Percentiles rank a stretch among this genome's conserved stretches.
Conservation (phyloP, 225 moss, liverwort and hornwort species). For the Takakia lepidozioides region DNA sequence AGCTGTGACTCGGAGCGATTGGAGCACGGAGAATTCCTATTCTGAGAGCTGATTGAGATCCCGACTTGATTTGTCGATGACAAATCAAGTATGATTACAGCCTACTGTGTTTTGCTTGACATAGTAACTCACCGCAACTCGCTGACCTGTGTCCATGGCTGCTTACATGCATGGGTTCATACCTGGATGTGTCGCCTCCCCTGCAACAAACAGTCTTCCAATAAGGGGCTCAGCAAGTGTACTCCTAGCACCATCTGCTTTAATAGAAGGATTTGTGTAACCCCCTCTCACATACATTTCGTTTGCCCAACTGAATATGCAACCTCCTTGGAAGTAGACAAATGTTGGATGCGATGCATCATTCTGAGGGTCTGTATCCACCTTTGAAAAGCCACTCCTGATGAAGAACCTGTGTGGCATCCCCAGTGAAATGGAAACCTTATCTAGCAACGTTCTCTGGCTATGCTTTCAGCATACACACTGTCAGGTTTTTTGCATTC, state of each 20-base stretch:
- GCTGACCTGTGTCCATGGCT: constrained; percentile 75
- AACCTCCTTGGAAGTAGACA: constrained; percentile 59
- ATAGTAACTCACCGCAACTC: constrained; percentile 63
- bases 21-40: too few species aligned
- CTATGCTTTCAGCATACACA: too few species aligned
- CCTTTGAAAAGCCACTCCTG: constrained; percentile 17
- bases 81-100: too few species aligned
- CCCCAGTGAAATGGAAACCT: too few species aligned
- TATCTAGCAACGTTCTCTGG: too few species aligned
- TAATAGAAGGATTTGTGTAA: constrained; percentile 68
- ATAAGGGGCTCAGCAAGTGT: constrained; percentile 45
- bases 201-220: constrained; percentile 71
- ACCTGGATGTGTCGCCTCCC: constrained; percentile 91
- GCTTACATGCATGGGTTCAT: constrained; percentile 91
- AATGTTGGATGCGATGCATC: constrained; percentile 42
- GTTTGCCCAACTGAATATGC: constrained; percentile 66
- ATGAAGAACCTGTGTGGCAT: constrained; percentile 30
- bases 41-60: too few species aligned
- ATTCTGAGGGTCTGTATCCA: constrained; percentile 2
- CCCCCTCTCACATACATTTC: constrained; percentile 63
- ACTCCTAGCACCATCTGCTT: constrained; percentile 64
- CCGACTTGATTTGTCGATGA: too few species aligned
- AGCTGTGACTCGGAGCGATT: too few species aligned
- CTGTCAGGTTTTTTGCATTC: too few species aligned
- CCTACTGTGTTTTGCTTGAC: constrained; percentile 15